phyloP scores from a whole-genome alignment of 1,284 basidiomycete species.

The Apiotrichum gracile region DNA sequence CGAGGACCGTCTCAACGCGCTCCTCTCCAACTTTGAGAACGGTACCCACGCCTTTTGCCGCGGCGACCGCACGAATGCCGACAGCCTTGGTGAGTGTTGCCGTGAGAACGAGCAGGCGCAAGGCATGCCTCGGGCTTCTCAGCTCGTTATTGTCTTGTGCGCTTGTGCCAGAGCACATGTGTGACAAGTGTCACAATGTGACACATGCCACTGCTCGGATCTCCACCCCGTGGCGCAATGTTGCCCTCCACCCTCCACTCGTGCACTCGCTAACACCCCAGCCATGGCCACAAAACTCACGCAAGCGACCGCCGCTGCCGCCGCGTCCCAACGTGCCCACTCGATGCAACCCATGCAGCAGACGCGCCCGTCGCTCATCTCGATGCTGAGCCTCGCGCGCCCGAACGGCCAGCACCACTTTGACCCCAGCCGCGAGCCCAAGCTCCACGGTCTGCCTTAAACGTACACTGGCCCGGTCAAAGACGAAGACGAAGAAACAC shows the following conservation, averaged over 20 bases:
- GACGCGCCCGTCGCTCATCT: slow-evolving; percentile 7
- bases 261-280: not conserved
- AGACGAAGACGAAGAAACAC: not conserved
- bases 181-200: not conserved
- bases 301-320: slow-evolving; percentile 2
- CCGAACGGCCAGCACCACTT: slow-evolving; percentile 27
- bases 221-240: slow-evolving; percentile 10
- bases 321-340: not conserved
- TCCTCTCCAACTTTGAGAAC: slow-evolving; percentile 25
- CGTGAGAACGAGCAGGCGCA: too few relatives aligned
- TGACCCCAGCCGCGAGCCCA: slow-evolving; percentile 38
- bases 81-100: not conserved
- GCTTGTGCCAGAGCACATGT: too few relatives aligned
- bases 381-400: slow-evolving; percentile 10
- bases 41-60: slow-evolving; percentile 31
- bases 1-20: slow-evolving; percentile 22
- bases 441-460: slow-evolving; percentile 34
- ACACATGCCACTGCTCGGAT: slow-evolving; percentile 15
- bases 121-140: not conserved
- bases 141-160: not conserved
- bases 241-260: slow-evolving; percentile 4
- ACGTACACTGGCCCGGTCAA: not conserved
- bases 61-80: slow-evolving; percentile 11
- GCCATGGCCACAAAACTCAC: slow-evolving; percentile 1
- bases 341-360: not conserved